Base-by-base conservation (phyloP, 805 yeast species). In the Clavispora vitiphila region DNA sequence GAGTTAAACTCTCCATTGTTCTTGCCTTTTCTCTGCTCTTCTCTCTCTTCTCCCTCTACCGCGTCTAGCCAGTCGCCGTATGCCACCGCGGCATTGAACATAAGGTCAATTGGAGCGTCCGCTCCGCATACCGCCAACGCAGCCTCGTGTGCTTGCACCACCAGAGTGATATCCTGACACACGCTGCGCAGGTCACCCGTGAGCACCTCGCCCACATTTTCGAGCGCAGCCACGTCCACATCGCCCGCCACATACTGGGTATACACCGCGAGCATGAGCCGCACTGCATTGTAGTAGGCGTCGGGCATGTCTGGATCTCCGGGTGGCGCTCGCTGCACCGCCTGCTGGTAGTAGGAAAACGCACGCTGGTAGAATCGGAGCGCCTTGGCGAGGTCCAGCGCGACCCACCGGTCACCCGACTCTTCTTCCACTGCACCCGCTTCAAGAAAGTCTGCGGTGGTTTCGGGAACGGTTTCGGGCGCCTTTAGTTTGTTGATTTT, bases 341-440 rank as follows among this genome's bases (percentile, higher is more conserved):
- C 71, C 25, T 50, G 50, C 3, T 46, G 40, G 50, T 82, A 83
- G 32, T 57, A 49, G 9, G 54, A 56, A 46, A 67, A 75, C 0
- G 88, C 83, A 38, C 72, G 63, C 49, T 80, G 81, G 55, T 81
- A 83, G 49, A 82, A 82, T 30, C 90, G 57, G 10, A 83, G 57
- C 0, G 81, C 76, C 49, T 84, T 83, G 9, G 83, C 63, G 5
- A 81, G 56, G 50, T 83, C 90, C 0, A 86, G 78, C 1, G 77
- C 67, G 5, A 78, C 56, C 88, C 89, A 84, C 36, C 90, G 58
- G 53, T 83, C 90, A 0, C 87, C 91, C n/a, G 77, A 72, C 44
- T 83, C 90, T 54, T 83, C 91, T 41, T 77, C 80, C 9, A 65
- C 65, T 1, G 80, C 68, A 1, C 80, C 91, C 38, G 62, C 62